Evolutionary conservation across 495 filamentous ascomycete genomes (phyloP).

Genomic region (Recurvomyces mirabilis): DNA sequence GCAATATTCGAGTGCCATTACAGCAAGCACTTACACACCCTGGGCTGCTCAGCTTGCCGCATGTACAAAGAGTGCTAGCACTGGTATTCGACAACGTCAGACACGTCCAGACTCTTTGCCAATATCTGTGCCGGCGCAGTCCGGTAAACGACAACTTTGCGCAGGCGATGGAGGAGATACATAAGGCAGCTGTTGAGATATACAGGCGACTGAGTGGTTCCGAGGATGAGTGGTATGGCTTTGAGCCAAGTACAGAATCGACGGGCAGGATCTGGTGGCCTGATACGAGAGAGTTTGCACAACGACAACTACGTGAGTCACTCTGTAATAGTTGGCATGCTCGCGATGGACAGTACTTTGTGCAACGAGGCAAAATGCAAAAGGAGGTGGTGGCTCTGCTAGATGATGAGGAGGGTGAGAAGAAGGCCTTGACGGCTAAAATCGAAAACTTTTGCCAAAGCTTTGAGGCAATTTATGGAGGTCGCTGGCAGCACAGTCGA

Average conservation of each 20-base stretch:
- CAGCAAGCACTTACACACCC: slow-evolving; percentile 26
- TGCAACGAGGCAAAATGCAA: slow-evolving; percentile 25
- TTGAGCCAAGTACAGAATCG: no score
- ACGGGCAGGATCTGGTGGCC: slow-evolving; percentile 3
- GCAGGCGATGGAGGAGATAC: neutral
- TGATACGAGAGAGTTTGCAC: slow-evolving; percentile 21
- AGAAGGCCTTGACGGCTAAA: slow-evolving; percentile 7
- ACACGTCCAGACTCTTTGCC: neutral
- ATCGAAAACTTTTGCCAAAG: slow-evolving; percentile 21
- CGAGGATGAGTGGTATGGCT: neutral
- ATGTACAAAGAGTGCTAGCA: slow-evolving; percentile 32
- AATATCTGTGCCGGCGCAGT: neutral
- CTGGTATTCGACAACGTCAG: slow-evolving; percentile 36
- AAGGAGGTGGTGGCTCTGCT: slow-evolving; percentile 31
- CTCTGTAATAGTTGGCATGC: slow-evolving; percentile 30
- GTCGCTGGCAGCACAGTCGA: no score
- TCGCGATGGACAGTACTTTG: slow-evolving; percentile 26
- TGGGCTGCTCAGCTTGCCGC: slow-evolving; percentile 32
- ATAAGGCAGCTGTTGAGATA: neutral
- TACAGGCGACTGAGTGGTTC: no score
- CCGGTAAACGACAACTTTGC: neutral
- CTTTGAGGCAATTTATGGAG: slow-evolving; percentile 6
- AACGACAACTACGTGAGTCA: slow-evolving; percentile 24
- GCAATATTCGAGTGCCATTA: slow-evolving; percentile 33
- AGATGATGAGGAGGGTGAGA: slow-evolving; percentile 28